Evolutionary conservation across 73 alveolate genomes (phyloP), one percentile per base, ranked within the genome.

Genomic region (Symbiodinium natans): DNA sequence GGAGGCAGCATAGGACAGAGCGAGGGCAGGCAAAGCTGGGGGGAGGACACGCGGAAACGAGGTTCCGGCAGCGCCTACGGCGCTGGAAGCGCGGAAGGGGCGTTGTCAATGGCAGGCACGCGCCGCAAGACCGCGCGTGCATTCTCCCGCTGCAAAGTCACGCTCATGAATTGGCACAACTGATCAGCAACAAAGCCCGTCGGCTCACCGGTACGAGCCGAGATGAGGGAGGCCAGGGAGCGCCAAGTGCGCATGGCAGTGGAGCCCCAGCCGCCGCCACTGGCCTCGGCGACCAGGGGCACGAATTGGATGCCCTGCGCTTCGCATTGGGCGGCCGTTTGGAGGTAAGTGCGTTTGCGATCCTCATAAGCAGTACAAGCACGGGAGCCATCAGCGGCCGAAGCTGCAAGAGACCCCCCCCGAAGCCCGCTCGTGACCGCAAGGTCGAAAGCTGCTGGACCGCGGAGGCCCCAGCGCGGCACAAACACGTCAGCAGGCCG

Each of bases 51-150:
- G n/a, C n/a, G n/a, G n/a, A n/a, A n/a, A n/a, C n/a, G n/a, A n/a
- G n/a, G n/a, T n/a, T n/a, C n/a, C n/a, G n/a, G n/a, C n/a, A n/a
- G n/a, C n/a, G n/a, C n/a, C n/a, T n/a, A n/a, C n/a, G 74, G 92
- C 43, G 40, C 92, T 41, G 92, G 39, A 41, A 83, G 42, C 71
- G 31, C 1, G 41, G 92, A 71, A 2, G 92, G 92, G 75, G 41
- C 75, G 73, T 71, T 74, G 42, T 41, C 73, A 19, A 41, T n/a
- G 46, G 42, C 92, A 15, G 68, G 75, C 73, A 23, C 42, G 10
- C 92, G 92, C 75, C 92, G 74, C 27, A 83, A 41, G 73, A 83
- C 92, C 6, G 92, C 92, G 23, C 92, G 92, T 27, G 92, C 92
- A 31, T 83, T 83, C n/a, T 83, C 73, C 15, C 92, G 75, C 43